These are phyloP conservation scores for Schizophyllum amplum DNA, from an alignment of 1,284 basidiomycete genomes.

Conservation along the genomic window DNA sequence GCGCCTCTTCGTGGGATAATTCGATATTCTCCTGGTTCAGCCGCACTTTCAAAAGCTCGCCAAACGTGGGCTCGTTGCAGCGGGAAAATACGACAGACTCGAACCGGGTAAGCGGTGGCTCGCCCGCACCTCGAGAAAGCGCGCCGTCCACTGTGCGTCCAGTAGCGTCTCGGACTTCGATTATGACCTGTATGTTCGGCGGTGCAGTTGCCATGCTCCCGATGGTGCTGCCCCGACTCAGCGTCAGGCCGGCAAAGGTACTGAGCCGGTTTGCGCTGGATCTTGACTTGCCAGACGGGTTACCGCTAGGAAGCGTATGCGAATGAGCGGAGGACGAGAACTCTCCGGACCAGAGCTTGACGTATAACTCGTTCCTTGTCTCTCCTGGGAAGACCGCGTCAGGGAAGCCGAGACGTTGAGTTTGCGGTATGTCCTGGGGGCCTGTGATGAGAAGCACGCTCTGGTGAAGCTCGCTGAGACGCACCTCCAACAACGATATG, in stretches of 20 bases:
- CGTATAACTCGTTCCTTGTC: conserved; percentile 88
- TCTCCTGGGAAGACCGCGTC: conserved; percentile 95
- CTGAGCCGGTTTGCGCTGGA: conserved; percentile 38
- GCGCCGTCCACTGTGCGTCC: conserved; percentile 71
- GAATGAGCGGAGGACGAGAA: conserved; percentile 38
- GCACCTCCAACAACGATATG: conserved; percentile 57
- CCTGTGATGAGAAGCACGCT: too few species aligned
- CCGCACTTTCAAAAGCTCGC: conserved; percentile 86
- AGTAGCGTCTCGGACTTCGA: conserved; percentile 77
- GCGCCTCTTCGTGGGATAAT: too few species aligned
- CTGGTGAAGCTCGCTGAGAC: too few species aligned
- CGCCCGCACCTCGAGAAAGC: conserved; percentile 82
- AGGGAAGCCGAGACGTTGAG: conserved; percentile 89
- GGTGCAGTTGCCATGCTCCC: conserved; percentile 43
- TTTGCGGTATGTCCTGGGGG: conserved; percentile 66
- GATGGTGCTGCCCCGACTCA: neutral
- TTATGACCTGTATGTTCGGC: conserved; percentile 82
- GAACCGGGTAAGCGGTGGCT: conserved; percentile 73
- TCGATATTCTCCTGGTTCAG: conserved; percentile 58
- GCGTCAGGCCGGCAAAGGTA: conserved; percentile 41
- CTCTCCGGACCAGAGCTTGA: conserved; percentile 89
- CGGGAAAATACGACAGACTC: conserved; percentile 87
- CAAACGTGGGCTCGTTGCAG: conserved; percentile 83
- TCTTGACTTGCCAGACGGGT: conserved; percentile 26
- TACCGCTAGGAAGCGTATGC: conserved; percentile 27